Percentiles rank a stretch among this genome's conserved stretches.
phyloP scores from a whole-genome alignment of 2,329 filamentous ascomycete genomes.

The Huntiella bhutanensis region DNA sequence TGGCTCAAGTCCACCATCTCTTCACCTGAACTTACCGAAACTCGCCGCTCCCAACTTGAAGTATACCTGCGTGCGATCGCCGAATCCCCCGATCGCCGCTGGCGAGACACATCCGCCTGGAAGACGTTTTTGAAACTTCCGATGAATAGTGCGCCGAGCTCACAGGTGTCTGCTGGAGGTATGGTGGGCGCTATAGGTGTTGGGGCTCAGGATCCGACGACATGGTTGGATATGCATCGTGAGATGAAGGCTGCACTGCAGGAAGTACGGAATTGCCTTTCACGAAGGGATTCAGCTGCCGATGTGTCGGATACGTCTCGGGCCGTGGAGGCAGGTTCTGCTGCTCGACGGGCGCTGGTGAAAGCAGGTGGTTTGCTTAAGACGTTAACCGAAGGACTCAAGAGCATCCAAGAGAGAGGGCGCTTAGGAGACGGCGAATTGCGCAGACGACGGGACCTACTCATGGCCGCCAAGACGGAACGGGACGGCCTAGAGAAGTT shows the following conservation, averaged over 20 bases:
- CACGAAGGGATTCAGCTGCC: constrained; percentile 39
- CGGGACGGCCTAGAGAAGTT: constrained; percentile 58
- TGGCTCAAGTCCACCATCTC: constrained; percentile 59
- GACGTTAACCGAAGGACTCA: constrained; percentile 46
- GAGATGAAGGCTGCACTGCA: constrained; percentile 56
- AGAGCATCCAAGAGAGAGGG: constrained; percentile 32
- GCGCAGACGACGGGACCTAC: constrained; percentile 48
- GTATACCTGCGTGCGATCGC: constrained; percentile 54
- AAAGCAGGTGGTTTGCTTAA: constrained; percentile 45
- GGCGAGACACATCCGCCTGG: constrained; percentile 58
- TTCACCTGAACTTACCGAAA: constrained; percentile 49
- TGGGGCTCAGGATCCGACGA: constrained; percentile 37
- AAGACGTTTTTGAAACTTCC: constrained; percentile 55
- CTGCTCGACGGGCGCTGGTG: constrained; percentile 57
- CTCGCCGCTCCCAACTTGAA: constrained; percentile 50
- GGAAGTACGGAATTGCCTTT: constrained; percentile 45
- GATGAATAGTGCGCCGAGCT: constrained; percentile 28
- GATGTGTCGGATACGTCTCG: constrained; percentile 23
- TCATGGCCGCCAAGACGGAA: constrained; percentile 52
- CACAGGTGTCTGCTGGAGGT: constrained; percentile 27
- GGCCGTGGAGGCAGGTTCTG: constrained; percentile 44
- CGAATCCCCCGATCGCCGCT: constrained; percentile 52
- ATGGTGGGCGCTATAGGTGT: constrained; percentile 22
- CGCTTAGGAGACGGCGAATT: constrained; percentile 57
- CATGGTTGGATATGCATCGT: constrained; percentile 59